Evolutionary conservation across 805 yeast genomes (phyloP).

Genomic region (Kodamaea neixiangensis): DNA sequence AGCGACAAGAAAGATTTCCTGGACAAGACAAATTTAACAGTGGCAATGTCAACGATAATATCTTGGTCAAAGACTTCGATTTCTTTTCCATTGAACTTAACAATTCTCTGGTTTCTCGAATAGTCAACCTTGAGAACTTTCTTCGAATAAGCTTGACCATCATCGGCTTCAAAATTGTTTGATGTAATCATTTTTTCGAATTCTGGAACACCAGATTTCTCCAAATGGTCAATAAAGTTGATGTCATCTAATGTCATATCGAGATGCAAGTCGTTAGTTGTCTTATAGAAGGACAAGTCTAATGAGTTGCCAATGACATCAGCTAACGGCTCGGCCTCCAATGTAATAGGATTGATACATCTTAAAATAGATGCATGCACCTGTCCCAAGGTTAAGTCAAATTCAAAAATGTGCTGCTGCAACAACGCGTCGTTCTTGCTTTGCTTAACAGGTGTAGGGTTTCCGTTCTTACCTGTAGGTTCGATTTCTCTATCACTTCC

Average conservation of each 20-base stretch:
- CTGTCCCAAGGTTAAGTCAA: constrained; percentile 65
- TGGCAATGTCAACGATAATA: constrained; percentile 71
- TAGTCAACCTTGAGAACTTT: constrained; percentile 62
- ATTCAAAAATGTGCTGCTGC: constrained; percentile 67
- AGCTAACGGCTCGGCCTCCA: constrained; percentile 66
- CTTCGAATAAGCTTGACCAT: constrained; percentile 19
- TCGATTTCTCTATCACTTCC: constrained; percentile 8
- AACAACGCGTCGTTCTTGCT: constrained; percentile 18
- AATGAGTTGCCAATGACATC: constrained; percentile 72
- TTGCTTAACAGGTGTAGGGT: background rate
- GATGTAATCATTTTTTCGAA: constrained; percentile 73
- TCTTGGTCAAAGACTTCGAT: constrained; percentile 79
- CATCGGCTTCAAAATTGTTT: constrained; percentile 34
- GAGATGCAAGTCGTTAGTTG: constrained; percentile 62
- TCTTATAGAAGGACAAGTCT: constrained; percentile 58
- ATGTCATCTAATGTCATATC: constrained; percentile 66
- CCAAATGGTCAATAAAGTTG: constrained; percentile 74
- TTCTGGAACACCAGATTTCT: constrained; percentile 58
- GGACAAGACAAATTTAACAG: constrained; percentile 71
- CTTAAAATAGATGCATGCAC: constrained; percentile 64
- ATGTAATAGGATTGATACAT: constrained; percentile 62
- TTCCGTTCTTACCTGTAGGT: background rate
- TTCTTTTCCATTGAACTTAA: constrained; percentile 49
- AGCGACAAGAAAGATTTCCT: constrained; percentile 78
- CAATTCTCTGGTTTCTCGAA: constrained; percentile 59